Percentiles rank a stretch among this genome's conserved stretches.
Conservation (phyloP, 768 basidiomycete species). For the Agaricus blazei region DNA sequence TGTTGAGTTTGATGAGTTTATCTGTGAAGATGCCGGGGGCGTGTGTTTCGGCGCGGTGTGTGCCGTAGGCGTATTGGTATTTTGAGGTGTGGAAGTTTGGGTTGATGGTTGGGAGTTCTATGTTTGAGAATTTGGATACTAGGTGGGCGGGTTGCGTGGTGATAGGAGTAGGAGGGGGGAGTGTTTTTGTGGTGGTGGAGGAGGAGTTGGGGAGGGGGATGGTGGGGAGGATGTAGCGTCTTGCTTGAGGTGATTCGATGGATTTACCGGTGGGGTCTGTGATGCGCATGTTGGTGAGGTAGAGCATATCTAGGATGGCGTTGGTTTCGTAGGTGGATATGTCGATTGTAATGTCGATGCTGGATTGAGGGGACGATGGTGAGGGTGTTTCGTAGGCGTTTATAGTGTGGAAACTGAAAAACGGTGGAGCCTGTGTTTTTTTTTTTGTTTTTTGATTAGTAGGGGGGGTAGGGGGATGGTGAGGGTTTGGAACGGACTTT, state of each 20-base stretch:
- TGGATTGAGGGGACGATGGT: background rate
- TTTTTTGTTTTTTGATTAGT: background rate
- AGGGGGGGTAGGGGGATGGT: background rate
- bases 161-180: background rate
- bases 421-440: background rate
- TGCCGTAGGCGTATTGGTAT: constrained; percentile 3
- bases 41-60: background rate
- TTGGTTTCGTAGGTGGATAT: constrained; percentile 1
- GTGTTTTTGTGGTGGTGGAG: background rate
- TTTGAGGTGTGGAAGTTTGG: background rate
- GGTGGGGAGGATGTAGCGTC: background rate
- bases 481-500: background rate
- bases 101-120: constrained; percentile 4
- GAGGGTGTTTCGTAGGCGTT: constrained; percentile 1
- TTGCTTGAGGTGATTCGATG: background rate
- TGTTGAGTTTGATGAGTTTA: constrained; percentile 4
- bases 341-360: constrained; percentile 1
- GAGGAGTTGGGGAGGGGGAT: background rate
- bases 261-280: background rate
- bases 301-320: constrained; percentile 1
- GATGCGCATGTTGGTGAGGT: constrained; percentile 3
- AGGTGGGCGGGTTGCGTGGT: background rate
- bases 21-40: constrained; percentile 3
- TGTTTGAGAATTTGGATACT: background rate
- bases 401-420: constrained; percentile 5